Conservation (phyloP, 495 filamentous ascomycete species). For the Penicillium paxilli region DNA sequence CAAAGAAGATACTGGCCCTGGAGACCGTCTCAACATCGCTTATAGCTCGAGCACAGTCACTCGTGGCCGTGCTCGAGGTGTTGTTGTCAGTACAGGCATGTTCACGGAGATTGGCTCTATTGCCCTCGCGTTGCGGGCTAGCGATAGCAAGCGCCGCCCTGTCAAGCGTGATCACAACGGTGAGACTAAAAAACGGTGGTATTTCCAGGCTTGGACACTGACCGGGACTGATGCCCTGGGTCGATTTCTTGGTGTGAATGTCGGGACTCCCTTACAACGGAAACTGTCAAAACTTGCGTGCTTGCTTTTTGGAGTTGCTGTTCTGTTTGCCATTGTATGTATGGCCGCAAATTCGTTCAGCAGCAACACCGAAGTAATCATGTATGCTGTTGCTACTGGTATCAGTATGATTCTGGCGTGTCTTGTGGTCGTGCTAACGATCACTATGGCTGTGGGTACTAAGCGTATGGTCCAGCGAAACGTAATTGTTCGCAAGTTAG, state of each 20-base stretch:
- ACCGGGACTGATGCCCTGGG: slow-evolving; percentile 66
- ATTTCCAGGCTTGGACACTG: slow-evolving; percentile 66
- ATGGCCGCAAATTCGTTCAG: slow-evolving; percentile 61
- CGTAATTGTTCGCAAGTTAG: slow-evolving; percentile 67
- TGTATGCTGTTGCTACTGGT: slow-evolving; percentile 72
- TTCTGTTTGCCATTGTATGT: slow-evolving; percentile 69
- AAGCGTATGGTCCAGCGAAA: slow-evolving; percentile 70
- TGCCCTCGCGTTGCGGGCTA: slow-evolving; percentile 59
- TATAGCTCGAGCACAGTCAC: slow-evolving; percentile 73
- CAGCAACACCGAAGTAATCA: slow-evolving; percentile 60
- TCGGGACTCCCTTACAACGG: slow-evolving; percentile 69
- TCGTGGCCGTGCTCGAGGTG: slow-evolving; percentile 65
- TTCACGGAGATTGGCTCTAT: slow-evolving; percentile 71
- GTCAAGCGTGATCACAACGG: slow-evolving; percentile 58
- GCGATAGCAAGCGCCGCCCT: slow-evolving; percentile 43
- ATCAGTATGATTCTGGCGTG: slow-evolving; percentile 72
- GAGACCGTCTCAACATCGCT: slow-evolving; percentile 72
- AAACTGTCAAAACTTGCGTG: slow-evolving; percentile 72
- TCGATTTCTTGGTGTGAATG: slow-evolving; percentile 67
- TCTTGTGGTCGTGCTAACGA: slow-evolving; percentile 72
- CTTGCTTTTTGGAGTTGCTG: slow-evolving; percentile 64
- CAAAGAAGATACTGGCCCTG: slow-evolving; percentile 55
- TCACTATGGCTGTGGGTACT: slow-evolving; percentile 72
- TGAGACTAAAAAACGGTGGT: slow-evolving; percentile 61
- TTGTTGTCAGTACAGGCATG: slow-evolving; percentile 71